phyloP scores from a whole-genome alignment of 305 asterid species.

The Ilex paraguariensis region DNA sequence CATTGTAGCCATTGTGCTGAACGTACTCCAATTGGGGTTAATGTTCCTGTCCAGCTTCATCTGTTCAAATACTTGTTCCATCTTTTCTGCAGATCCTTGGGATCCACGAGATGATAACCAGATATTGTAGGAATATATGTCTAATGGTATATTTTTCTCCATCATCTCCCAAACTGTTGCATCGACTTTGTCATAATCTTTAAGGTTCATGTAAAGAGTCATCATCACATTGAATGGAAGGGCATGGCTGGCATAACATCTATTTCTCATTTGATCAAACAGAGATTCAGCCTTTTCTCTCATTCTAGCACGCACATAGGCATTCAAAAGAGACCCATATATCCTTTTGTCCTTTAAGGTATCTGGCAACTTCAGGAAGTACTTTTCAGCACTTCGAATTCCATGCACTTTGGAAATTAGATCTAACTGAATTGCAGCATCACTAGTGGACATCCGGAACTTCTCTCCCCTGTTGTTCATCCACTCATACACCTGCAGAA shows the following conservation, averaged over 20 bases:
- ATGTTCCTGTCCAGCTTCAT: slow-evolving; percentile 56
- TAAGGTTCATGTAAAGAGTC: slow-evolving; percentile 80
- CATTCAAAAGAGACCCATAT: slow-evolving; percentile 79
- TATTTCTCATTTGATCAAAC: slow-evolving; percentile 53
- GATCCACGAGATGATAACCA: slow-evolving; percentile 70
- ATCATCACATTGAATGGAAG: slow-evolving; percentile 90
- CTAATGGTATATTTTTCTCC: slow-evolving; percentile 53
- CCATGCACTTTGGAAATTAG: slow-evolving; percentile 80
- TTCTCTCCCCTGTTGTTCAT: slow-evolving; percentile 75
- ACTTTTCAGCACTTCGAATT: slow-evolving; percentile 68
- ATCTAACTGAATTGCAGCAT: slow-evolving; percentile 86
- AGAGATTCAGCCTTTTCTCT: slow-evolving; percentile 75
- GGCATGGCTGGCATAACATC: slow-evolving; percentile 57
- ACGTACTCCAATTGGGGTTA: slow-evolving; percentile 81
- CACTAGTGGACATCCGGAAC: slow-evolving; percentile 62
- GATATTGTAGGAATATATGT: slow-evolving; percentile 74
- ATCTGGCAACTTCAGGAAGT: slow-evolving; percentile 60
- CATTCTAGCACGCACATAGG: slow-evolving; percentile 58
- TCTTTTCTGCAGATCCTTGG: slow-evolving; percentile 50
- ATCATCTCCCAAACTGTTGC: slow-evolving; percentile 58
- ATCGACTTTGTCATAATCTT: slow-evolving; percentile 59
- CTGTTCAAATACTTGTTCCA: slow-evolving; percentile 60
- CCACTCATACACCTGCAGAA: slow-evolving; percentile 84
- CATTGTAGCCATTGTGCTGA: slow-evolving; percentile 75
- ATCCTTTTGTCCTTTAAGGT: slow-evolving; percentile 67